These are phyloP conservation scores for Mortierella antarctica DNA, from an alignment of 192 early-diverging fungal genomes.

Conservation along the genomic window DNA sequence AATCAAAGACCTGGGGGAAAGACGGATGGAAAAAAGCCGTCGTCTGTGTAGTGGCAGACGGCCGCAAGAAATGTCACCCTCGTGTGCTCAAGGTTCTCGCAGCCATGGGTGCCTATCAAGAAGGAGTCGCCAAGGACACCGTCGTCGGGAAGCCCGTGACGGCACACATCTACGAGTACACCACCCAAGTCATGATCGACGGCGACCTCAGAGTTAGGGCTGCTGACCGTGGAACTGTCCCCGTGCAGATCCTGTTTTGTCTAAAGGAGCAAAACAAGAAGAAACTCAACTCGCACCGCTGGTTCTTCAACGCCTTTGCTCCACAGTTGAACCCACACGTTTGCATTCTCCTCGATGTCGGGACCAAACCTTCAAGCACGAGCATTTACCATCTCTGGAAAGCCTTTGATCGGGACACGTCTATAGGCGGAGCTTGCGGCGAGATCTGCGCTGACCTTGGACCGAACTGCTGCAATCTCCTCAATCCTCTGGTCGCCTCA, in stretches of 20 bases:
- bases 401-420: constrained; percentile 80
- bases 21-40: constrained; percentile 94
- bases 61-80: constrained; percentile 83
- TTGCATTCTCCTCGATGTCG: constrained; percentile 92
- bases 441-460: constrained; percentile 92
- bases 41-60: constrained; percentile 94
- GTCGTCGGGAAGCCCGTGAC: constrained; percentile 78
- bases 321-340: constrained; percentile 85
- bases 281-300: constrained; percentile 94
- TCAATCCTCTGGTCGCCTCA: constrained; percentile 91
- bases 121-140: constrained; percentile 73
- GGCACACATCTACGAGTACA: constrained; percentile 93
- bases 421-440: constrained; percentile 91
- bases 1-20: constrained; percentile 82
- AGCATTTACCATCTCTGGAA: constrained; percentile 94
- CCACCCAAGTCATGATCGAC: constrained; percentile 80
- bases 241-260: constrained; percentile 91
- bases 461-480: constrained; percentile 71
- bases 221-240: constrained; percentile 77
- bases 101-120: constrained; percentile 82
- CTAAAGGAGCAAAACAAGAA: constrained; percentile 95
- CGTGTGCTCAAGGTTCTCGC: constrained; percentile 83
- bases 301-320: constrained; percentile 97
- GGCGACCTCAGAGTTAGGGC: constrained; percentile 71
- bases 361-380: constrained; percentile 86